Evolutionary conservation across 2,329 filamentous ascomycete species (phyloP), one percentile per base, ranked within the genome.

Genomic region (Rhynchosporium graminicola): DNA sequence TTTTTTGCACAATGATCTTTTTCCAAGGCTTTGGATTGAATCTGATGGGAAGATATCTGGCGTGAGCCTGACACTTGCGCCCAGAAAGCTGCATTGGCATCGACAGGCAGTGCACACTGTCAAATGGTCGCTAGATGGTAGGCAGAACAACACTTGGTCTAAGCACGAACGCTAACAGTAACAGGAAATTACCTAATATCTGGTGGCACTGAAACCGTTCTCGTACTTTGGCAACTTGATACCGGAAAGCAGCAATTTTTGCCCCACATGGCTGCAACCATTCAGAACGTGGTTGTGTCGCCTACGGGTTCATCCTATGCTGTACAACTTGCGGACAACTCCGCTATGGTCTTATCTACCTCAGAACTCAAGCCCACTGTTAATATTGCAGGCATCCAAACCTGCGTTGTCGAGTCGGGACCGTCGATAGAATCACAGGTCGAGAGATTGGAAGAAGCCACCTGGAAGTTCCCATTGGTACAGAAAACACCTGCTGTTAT

Each of bases 41-140:
- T 77, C 80, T 75, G 74, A 51, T 42, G 64, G 67, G 31, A 65
- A 54, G 29, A n/a, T 65, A 40, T 60, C 67, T 43, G 70, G 66
- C n/a, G 64, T 71, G 8, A 74, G 57, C 75, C 36, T 59, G 43
- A 12, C 51, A 29, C 78, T 71, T 78, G 79, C 68, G 76, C 84
- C 46, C 40, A 86, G 88, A 61, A 89, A 88, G 66, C 80, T 93
- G 59, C 95, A 98, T 75, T 99, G 95, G 95, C 95, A 99, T 76
- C 85, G 92, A 70, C 87, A 88, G 69, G 85, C 88, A 55, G 92
- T 97, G 8, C 88, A 90, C 70, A 84, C 91, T 9, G 82, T 97
- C 62, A 96, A 95, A 76, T 98, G 93, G 90, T 97, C 95, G 13
- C 82, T 82, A 68, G 95, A 99, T 81, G 93, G 94, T 91, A 82